Evolutionary conservation across 2,329 filamentous ascomycete species (phyloP).

Genomic region (Colletotrichum liriopes): DNA sequence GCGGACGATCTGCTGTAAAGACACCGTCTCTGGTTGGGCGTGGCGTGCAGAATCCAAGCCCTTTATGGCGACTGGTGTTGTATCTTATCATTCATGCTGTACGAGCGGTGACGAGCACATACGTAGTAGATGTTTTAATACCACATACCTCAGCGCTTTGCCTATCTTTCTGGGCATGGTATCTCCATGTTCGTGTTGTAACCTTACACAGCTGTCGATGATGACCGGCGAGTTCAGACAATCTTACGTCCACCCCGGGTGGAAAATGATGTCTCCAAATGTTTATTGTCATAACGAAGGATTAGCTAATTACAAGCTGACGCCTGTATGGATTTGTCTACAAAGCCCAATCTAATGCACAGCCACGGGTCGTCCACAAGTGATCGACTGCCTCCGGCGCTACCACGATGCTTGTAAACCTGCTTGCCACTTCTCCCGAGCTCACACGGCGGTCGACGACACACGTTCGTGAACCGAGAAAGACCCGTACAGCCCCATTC

Average conservation of each 20-base stretch:
- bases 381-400: background rate
- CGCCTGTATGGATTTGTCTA: background rate
- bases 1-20: background rate
- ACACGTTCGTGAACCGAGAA: constrained; percentile 11
- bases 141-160: background rate
- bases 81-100: background rate
- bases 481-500: constrained; percentile 2
- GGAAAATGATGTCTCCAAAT: no score
- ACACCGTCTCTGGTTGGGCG: no score
- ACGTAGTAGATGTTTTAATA: background rate
- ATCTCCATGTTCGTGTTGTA: background rate
- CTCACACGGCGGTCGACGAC: constrained; percentile 3
- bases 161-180: background rate
- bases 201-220: no score
- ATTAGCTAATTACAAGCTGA: no score
- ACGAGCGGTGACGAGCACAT: background rate
- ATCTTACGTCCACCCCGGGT: no score
- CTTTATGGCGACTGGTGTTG: background rate
- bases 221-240: no score
- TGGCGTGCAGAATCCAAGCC: no score
- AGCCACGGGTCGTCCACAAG: background rate
- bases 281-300: no score
- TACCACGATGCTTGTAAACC: background rate
- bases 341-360: background rate
- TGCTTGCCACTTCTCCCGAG: background rate